These are phyloP conservation scores for Jatropha curcas DNA, from an alignment of 345 rosid genomes.

Conservation along the genomic window DNA sequence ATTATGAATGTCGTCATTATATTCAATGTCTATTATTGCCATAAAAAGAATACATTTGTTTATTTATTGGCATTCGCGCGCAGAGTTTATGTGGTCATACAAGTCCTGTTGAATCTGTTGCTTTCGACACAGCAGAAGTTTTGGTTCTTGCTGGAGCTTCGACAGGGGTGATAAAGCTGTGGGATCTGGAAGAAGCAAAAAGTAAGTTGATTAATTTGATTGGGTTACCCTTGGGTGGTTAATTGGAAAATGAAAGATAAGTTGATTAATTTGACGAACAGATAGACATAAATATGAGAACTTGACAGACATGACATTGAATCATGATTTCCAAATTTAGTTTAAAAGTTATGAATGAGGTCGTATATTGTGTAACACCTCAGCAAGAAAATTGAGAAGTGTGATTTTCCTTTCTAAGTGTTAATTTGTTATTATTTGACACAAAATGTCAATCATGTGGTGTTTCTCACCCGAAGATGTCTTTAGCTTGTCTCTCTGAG, in stretches of 20 bases:
- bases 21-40: background rate
- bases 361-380: background rate
- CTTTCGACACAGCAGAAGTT: slow-evolving; percentile 63
- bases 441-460: background rate
- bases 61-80: slow-evolving; percentile 17
- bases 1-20: background rate
- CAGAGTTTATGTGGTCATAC: slow-evolving; percentile 77
- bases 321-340: slow-evolving; percentile 3
- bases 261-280: too few relatives aligned
- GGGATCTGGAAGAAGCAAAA: slow-evolving; percentile 85
- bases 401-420: background rate
- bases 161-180: slow-evolving; percentile 66
- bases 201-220: slow-evolving; percentile 43
- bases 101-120: slow-evolving; percentile 62
- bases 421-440: background rate
- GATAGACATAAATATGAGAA: background rate
- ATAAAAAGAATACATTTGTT: slow-evolving; percentile 14
- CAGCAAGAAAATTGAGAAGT: slow-evolving; percentile 2
- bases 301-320: background rate
- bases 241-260: background rate
- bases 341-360: background rate
- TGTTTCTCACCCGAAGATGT: too few relatives aligned
- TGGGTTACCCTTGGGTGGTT: slow-evolving; percentile 13
- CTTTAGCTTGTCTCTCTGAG: too few relatives aligned
- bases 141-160: slow-evolving; percentile 76